Evolutionary conservation across 371 early-diverging fungal genomes (phyloP), one percentile per base, ranked within the genome.

Genomic region (Apophysomyces elegans): DNA sequence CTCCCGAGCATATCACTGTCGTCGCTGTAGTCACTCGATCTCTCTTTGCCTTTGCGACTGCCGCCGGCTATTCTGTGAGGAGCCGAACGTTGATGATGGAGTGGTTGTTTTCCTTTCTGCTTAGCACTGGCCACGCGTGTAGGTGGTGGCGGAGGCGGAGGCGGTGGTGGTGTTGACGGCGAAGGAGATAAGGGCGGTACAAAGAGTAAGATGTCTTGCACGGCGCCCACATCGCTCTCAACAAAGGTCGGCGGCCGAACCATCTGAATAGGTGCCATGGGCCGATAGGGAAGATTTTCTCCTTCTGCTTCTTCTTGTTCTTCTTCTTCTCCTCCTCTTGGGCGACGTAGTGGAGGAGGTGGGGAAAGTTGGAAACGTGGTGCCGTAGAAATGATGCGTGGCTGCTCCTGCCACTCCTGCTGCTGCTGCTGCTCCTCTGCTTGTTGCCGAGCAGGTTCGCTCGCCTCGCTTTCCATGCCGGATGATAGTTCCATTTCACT

Each of bases 201-300:
- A 6, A 50, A 9, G 7, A 8, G 4, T 5, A 50, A 21, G 9
- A 21, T 50, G 9, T 41, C 41, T 1, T 7, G 54, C 11, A 50
- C 9, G 3, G 7, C 54, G 21, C 54, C 54, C 54, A 50, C 54
- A 5, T 50, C 54, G 21, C 18, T 50, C 21, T 50, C 54, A 0
- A 50, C 54, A 50, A 50, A 50, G 8, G 54, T 50, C 21, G 54
- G 54, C 7, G 54, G 54, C 11, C 54, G 54, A 8, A 26, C 8
- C 54, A 50, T 50, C 32, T 50, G 54, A 21, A 21, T 50, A 16
- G 54, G 21, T 7, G 21, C 9, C 3, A 21, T 26, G 21, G 54
- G 21, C 11, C 54, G 54, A 21, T 5, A 9, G 8, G 21, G 18
- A 16, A 9, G 7, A 50, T 8, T 21, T 1, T 16, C 21, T 21